Conservation (phyloP, 108 stramenopile genomes). For the Pseudonitzschia pungens region DNA sequence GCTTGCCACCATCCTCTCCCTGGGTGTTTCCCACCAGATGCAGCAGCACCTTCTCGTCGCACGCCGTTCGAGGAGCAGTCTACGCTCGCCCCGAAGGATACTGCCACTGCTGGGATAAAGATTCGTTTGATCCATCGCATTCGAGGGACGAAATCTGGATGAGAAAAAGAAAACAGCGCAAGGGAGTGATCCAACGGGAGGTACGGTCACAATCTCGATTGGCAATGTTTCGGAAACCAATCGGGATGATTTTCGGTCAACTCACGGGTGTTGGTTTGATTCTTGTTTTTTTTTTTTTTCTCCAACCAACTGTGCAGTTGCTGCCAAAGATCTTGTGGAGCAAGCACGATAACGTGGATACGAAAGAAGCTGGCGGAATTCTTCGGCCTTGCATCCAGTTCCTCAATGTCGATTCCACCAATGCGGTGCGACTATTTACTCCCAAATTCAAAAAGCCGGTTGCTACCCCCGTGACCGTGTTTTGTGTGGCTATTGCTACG, state of each 20-base stretch:
- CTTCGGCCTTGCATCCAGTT: slow-evolving; percentile 56
- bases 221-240: background rate
- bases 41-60: slow-evolving; percentile 36
- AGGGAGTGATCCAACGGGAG: slow-evolving; percentile 38
- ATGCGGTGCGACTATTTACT: slow-evolving; percentile 74
- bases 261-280: background rate
- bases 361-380: slow-evolving; percentile 1
- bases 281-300: background rate
- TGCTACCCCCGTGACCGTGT: slow-evolving; percentile 66
- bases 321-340: slow-evolving; percentile 15
- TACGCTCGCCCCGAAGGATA: slow-evolving; percentile 79
- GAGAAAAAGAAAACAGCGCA: slow-evolving; percentile 11
- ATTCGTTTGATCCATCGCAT: background rate
- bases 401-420: slow-evolving; percentile 58
- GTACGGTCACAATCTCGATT: slow-evolving; percentile 24
- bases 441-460: slow-evolving; percentile 66
- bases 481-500: slow-evolving; percentile 77
- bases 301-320: background rate
- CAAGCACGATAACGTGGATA: slow-evolving; percentile 4
- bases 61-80: slow-evolving; percentile 74
- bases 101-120: slow-evolving; percentile 63
- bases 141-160: background rate
- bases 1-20: background rate
- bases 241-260: background rate
- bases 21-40: slow-evolving; percentile 12